Percentiles rank a stretch among this genome's conserved stretches.
phyloP scores from a whole-genome alignment of 192 early-diverging fungal species.

The Umbelopsis isabellina region DNA sequence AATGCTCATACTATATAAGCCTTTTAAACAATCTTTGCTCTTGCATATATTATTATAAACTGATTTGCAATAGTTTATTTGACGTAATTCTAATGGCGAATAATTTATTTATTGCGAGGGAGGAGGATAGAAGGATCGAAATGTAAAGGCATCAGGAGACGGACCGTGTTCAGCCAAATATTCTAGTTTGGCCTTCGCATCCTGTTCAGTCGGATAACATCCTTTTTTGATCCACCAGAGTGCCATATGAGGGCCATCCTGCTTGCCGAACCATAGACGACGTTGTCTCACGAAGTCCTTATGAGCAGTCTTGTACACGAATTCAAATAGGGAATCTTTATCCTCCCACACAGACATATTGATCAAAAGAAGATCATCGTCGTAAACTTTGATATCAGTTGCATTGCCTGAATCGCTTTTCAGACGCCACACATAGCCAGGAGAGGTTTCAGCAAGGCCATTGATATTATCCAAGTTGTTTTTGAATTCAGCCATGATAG shows the following conservation, averaged over 20 bases:
- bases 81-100: background rate
- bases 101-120: background rate
- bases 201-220: background rate
- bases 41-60: no score
- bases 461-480: conserved; percentile 9
- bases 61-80: no score
- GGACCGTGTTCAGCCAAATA: conserved; percentile 7
- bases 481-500: background rate
- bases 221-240: conserved; percentile 9
- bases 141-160: background rate
- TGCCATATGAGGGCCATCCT: conserved; percentile 7
- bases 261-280: background rate
- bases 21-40: background rate
- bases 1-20: background rate
- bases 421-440: conserved; percentile 5
- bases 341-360: conserved; percentile 5
- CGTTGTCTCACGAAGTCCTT: conserved; percentile 7
- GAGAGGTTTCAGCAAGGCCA: background rate
- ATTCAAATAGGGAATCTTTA: conserved; percentile 1
- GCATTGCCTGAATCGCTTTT: conserved; percentile 2
- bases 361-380: background rate
- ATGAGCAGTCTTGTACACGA: background rate
- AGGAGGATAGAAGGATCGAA: background rate
- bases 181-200: conserved; percentile 1
- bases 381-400: background rate